phyloP scores from a whole-genome alignment of 2,329 filamentous ascomycete genomes.

The Penicillium sp. region DNA sequence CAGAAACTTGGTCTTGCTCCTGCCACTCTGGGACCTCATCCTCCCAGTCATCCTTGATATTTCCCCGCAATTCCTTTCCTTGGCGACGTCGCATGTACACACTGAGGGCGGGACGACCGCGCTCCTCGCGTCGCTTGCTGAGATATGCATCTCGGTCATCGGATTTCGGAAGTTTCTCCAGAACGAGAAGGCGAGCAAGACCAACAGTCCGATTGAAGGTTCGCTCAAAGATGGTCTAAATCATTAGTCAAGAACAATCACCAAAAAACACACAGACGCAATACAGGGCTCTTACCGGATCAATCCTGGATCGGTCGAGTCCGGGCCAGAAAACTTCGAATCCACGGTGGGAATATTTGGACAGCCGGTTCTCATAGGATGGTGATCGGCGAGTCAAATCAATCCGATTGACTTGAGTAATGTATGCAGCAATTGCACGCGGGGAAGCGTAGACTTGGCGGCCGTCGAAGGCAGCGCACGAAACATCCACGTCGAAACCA shows the following conservation, averaged over 20 bases:
- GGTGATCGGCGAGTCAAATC: conserved; percentile 78
- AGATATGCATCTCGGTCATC: conserved; percentile 70
- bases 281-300: conserved; percentile 53
- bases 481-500: conserved; percentile 85
- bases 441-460: conserved; percentile 77
- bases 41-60: conserved; percentile 75
- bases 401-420: conserved; percentile 79
- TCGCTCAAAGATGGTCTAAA: conserved; percentile 74
- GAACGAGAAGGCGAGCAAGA: conserved; percentile 74
- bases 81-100: conserved; percentile 39
- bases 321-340: conserved; percentile 82
- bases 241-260: background rate
- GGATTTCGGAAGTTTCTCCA: conserved; percentile 74
- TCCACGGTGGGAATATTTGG: conserved; percentile 80
- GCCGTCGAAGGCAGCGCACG: conserved; percentile 78
- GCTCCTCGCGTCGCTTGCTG: conserved; percentile 68
- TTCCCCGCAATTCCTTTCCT: conserved; percentile 55
- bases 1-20: conserved; percentile 71
- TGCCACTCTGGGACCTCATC: conserved; percentile 86
- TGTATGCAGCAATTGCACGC: conserved; percentile 73
- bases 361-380: conserved; percentile 83
- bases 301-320: conserved; percentile 72
- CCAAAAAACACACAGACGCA: too few species aligned
- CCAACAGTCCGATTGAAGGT: conserved; percentile 75
- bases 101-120: conserved; percentile 64